Evolutionary conservation across 805 yeast species (phyloP), one percentile per base, ranked within the genome.

Genomic region (Starmerella powellii): DNA sequence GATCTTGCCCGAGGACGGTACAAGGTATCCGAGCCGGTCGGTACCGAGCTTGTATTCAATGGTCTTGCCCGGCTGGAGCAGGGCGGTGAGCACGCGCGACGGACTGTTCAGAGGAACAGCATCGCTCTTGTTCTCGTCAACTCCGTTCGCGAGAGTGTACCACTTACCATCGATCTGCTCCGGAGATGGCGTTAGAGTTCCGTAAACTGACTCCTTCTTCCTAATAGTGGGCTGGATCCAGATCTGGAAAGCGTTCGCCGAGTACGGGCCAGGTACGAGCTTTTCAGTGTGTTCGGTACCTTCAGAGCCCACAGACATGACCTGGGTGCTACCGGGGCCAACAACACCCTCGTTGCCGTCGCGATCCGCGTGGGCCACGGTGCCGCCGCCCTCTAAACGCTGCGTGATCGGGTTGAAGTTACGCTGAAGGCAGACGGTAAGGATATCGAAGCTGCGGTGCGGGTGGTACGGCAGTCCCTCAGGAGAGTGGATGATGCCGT

Each of bases 221-320:
- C 8, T 38, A 16, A 8, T 5, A 3, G 31, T 34, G 6, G 28
- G 46, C 19, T n/a, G 35, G 11, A 42, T 13, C 46, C 46, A 42
- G 23, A 42, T 42, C 37, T 42, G 46, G 29, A 42, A 42, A 11
- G 17, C 28, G 35, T 40, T 40, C 16, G 32, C 33, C 12, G 36
- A 32, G 11, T n/a, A n/a, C 31, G 16, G n/a, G 10, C 31, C 40
- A 10, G 35, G 21, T n/a, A n/a, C 34, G 26, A 23, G 26, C 12
- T 6, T 11, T 18, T 43, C 43, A 15, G 38, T 8, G 37, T 42
- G 46, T 15, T 6, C 6, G 8, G 38, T 19, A 3, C 46, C 46
- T 10, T 28, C 23, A 6, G 31, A 17, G 8, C 46, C 46, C 3
- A 38, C 39, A 3, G 42, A 33, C 46, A 42, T 42, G 10, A 42